Evolutionary conservation across 495 filamentous ascomycete genomes (phyloP), one percentile per base, ranked within the genome.

Genomic region (Coniosporium apollinis): DNA sequence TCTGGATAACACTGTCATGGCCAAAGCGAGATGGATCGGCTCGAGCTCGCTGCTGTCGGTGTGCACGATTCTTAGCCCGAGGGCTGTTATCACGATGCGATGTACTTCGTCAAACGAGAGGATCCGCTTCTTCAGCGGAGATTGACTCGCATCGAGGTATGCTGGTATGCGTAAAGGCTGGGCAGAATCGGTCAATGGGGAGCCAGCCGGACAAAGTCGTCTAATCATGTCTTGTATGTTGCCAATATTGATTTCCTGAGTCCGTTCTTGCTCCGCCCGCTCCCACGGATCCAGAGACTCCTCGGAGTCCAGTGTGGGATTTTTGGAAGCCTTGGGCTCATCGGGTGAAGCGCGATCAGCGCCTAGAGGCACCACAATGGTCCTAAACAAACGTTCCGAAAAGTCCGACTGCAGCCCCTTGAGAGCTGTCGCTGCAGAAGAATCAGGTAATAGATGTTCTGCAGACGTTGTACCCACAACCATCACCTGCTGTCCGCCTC

Each of bases 401-500:
- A 41, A 37, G 15, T 64, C 54, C 10, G 48, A 48, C 36, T 67
- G 56, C 16, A 67, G 56, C 24, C 56, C 52, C 13, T 59, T 55
- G 28, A 76, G 54, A n/a, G 61, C 64, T n/a, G n/a, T n/a, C 18
- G 60, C 55, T 37, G 62, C 61, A 16, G 64, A 62, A 13, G 67
- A 47, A 38, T 57, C 59, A 19, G 58, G 64, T 29, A 60, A 52
- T 26, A 65, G 52, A 26, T 58, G 59, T 9, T 61, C 58, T 4
- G 70, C 68, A 11, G 71, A 65, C 0, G 66, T 62, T 19, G 75
- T 82, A 17, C 86, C 89, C 19, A 97, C 57, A n/a, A 93, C 55
- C 32, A 89, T 58, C 5, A 91, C 66, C 25, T 63, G 69, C 40
- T 76, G 69, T 8, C 84, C 84, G 21, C 66, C 61, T 26, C 59